Conservation (phyloP, 306 rosid species). For the Dryas octopetala region DNA sequence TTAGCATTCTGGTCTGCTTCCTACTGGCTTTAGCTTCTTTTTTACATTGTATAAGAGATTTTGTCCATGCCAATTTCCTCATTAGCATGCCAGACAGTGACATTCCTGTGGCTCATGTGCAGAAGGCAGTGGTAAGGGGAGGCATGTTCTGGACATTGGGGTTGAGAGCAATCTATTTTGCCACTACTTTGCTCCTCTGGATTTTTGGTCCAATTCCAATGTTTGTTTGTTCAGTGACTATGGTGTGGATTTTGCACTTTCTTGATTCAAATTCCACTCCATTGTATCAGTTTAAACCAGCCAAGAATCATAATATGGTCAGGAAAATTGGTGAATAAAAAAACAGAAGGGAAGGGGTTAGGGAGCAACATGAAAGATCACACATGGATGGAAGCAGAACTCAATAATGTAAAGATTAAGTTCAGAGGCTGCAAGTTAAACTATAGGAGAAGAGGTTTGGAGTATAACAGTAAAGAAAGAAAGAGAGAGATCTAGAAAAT, state of each 20-base stretch:
- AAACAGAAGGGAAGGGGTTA: neutral
- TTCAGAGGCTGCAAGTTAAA: conserved; percentile 7
- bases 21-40: conserved; percentile 17
- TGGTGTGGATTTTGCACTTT: conserved; percentile 4
- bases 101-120: conserved; percentile 5
- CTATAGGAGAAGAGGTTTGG: neutral
- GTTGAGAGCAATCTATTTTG: conserved; percentile 12
- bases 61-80: conserved; percentile 22
- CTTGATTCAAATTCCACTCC: conserved; percentile 14
- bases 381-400: neutral
- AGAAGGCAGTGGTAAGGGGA: conserved; percentile 12
- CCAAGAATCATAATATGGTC: neutral
- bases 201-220: conserved; percentile 14
- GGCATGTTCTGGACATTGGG: conserved; percentile 17
- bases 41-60: conserved; percentile 11
- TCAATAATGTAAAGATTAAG: neutral
- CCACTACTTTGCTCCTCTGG: conserved; percentile 16
- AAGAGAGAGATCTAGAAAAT: neutral
- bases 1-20: conserved; percentile 21
- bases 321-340: neutral
- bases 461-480: neutral
- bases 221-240: conserved; percentile 10
- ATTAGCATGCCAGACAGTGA: conserved; percentile 20
- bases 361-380: conserved; percentile 5
- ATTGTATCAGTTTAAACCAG: conserved; percentile 14